These are phyloP conservation scores for Candolleomyces aberdarensis DNA, from an alignment of 768 basidiomycete genomes.

Conservation along the genomic window DNA sequence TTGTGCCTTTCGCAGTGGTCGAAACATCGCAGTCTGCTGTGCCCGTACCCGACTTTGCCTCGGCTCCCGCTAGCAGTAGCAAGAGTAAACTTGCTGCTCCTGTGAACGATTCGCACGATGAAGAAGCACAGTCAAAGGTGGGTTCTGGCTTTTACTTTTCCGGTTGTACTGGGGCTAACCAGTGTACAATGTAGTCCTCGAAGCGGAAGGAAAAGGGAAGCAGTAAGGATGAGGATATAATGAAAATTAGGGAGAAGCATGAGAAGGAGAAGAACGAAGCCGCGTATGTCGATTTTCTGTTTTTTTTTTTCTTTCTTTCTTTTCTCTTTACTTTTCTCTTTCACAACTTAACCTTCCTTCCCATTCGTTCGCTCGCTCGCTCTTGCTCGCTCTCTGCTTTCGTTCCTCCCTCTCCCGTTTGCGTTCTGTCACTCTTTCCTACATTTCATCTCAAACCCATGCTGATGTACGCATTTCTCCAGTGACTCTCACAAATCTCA, in stretches of 20 bases:
- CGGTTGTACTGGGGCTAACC: constrained; percentile 14
- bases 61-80: constrained; percentile 19
- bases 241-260: constrained; percentile 73
- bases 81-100: constrained; percentile 13
- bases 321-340: too few relatives aligned
- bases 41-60: constrained; percentile 39
- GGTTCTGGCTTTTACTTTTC: neutral
- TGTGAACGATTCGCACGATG: neutral
- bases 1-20: constrained; percentile 26
- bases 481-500: constrained; percentile 60
- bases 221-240: constrained; percentile 45
- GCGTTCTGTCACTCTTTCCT: neutral
- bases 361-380: neutral
- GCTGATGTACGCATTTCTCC: too few relatives aligned
- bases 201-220: constrained; percentile 34
- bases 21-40: constrained; percentile 29
- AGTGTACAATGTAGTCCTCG: neutral
- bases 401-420: neutral
- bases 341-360: too few relatives aligned
- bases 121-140: constrained; percentile 4
- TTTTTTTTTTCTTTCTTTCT: too few relatives aligned
- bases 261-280: constrained; percentile 63
- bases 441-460: constrained; percentile 28
- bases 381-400: too few relatives aligned
- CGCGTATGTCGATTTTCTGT: constrained; percentile 39